Percentiles rank a stretch among this genome's conserved stretches.
These are phyloP conservation scores for Leptodontidium sp. DNA, from an alignment of 2,329 filamentous ascomycete genomes.

Conservation along the genomic window DNA sequence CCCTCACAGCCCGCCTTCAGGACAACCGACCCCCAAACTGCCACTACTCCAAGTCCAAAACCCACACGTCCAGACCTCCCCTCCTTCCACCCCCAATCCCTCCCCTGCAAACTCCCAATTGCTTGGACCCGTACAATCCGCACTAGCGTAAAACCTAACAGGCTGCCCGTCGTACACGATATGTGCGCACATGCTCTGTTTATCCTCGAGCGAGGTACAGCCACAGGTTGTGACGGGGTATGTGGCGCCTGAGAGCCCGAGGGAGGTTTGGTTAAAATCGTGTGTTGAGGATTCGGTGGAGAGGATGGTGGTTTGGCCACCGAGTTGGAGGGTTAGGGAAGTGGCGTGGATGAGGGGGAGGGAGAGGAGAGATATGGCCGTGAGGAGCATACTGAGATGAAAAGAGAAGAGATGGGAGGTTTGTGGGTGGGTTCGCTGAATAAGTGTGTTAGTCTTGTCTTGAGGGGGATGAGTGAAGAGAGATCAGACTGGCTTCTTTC, in stretches of 20 bases:
- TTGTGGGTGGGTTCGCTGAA: neutral
- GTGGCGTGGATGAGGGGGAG: neutral
- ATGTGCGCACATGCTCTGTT: slow-evolving; percentile 13
- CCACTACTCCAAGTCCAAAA: slow-evolving; percentile 16
- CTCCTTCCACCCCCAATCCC: neutral
- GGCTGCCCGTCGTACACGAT: neutral
- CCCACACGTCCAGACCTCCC: slow-evolving; percentile 7
- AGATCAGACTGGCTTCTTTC: neutral
- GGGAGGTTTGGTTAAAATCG: slow-evolving; percentile 1
- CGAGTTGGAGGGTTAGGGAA: slow-evolving; percentile 14
- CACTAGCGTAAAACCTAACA: neutral
- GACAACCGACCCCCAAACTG: neutral
- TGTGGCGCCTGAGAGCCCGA: neutral
- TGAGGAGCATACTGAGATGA: neutral
- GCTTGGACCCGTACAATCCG: slow-evolving; percentile 1
- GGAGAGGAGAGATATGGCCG: neutral
- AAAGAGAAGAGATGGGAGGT: neutral
- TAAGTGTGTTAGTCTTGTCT: neutral
- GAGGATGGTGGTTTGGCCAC: neutral
- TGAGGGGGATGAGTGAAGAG: neutral
- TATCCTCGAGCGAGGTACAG: slow-evolving; percentile 9
- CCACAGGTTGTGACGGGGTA: slow-evolving; percentile 5
- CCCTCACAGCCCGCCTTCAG: neutral
- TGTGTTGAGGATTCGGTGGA: neutral
- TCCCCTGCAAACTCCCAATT: slow-evolving; percentile 5